phyloP scores from a whole-genome alignment of 495 filamentous ascomycete species.

The Neurospora sp. region DNA sequence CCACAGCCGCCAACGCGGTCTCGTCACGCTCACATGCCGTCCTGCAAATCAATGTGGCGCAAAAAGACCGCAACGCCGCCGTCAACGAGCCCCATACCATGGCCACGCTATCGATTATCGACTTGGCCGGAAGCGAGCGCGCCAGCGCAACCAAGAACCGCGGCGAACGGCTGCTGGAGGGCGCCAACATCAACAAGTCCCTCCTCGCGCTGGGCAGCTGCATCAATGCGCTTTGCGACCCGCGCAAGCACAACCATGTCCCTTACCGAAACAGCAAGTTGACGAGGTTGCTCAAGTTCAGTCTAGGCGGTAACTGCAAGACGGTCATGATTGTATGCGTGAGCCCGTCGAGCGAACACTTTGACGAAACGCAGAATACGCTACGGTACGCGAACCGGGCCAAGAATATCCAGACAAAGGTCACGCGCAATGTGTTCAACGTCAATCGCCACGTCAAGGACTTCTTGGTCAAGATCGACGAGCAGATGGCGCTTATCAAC shows the following conservation, averaged over 20 bases:
- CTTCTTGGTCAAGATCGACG: constrained; percentile 93
- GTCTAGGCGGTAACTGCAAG: constrained; percentile 92
- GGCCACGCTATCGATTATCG: constrained; percentile 97
- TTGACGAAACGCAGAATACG: constrained; percentile 98
- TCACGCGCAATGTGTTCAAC: constrained; percentile 96
- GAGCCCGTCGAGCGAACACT: constrained; percentile 91
- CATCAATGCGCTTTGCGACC: constrained; percentile 97
- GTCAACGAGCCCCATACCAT: constrained; percentile 94
- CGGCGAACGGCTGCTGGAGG: constrained; percentile 83
- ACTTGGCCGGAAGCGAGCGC: constrained; percentile 91
- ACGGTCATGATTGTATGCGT: constrained; percentile 99
- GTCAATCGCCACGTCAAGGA: constrained; percentile 99
- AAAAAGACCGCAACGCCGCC: constrained; percentile 87
- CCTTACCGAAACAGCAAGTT: constrained; percentile 98
- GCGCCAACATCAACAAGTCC: constrained; percentile 99
- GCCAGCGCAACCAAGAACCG: constrained; percentile 96
- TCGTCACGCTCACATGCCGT: constrained; percentile 98
- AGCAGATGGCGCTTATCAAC: constrained; percentile 87
- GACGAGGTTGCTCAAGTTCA: constrained; percentile 93
- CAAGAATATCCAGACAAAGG: constrained; percentile 99
- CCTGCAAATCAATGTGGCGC: constrained; percentile 89
- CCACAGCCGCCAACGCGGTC: constrained; percentile 94
- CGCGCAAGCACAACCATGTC: constrained; percentile 84
- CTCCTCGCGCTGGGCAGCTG: constrained; percentile 91
- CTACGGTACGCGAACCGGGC: constrained; percentile 94